Percentiles rank a stretch among this genome's conserved stretches.
phyloP scores from a whole-genome alignment of 345 rosid genomes.

The Eutrema japonicum region DNA sequence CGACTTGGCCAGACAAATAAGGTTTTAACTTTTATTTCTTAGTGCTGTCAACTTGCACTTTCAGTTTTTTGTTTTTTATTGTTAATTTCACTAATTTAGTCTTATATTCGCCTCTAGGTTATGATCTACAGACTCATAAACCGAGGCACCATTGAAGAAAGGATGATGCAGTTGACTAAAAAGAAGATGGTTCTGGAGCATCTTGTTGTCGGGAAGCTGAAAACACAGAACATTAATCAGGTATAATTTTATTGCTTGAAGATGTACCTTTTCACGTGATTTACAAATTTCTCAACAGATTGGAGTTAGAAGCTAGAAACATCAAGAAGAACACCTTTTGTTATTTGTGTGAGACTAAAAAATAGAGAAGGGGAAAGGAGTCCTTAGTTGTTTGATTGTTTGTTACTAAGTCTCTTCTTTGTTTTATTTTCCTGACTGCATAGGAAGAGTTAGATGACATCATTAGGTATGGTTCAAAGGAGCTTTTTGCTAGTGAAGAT shows the following conservation, averaged over 20 bases:
- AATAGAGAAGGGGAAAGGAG: neutral
- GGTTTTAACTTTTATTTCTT: slow-evolving; percentile 50
- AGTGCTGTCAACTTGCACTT: slow-evolving; percentile 12
- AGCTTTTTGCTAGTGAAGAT: slow-evolving; percentile 93
- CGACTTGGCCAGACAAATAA: slow-evolving; percentile 98
- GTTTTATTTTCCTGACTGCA: slow-evolving; percentile 31
- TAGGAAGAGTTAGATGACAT: slow-evolving; percentile 99
- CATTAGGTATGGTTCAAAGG: slow-evolving; percentile 97
- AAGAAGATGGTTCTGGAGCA: slow-evolving; percentile 99
- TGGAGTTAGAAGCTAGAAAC: slow-evolving; percentile 17
- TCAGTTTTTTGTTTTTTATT: neutral
- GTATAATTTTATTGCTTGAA: slow-evolving; percentile 45
- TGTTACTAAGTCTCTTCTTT: slow-evolving; percentile 22
- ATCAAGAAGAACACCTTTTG: slow-evolving; percentile 5
- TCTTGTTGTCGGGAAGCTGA: slow-evolving; percentile 97
- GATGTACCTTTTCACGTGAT: slow-evolving; percentile 13
- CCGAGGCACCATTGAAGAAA: slow-evolving; percentile 94
- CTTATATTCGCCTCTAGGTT: slow-evolving; percentile 61
- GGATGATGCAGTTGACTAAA: slow-evolving; percentile 99
- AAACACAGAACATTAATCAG: slow-evolving; percentile 97
- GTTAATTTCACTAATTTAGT: slow-evolving; percentile 20
- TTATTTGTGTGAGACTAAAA: slow-evolving; percentile 19
- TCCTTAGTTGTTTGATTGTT: slow-evolving; percentile 12
- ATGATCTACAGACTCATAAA: slow-evolving; percentile 93
- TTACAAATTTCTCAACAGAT: slow-evolving; percentile 2